Evolutionary conservation across 768 basidiomycete species (phyloP), one percentile per base, ranked within the genome.

Genomic region (Boletus sp.): DNA sequence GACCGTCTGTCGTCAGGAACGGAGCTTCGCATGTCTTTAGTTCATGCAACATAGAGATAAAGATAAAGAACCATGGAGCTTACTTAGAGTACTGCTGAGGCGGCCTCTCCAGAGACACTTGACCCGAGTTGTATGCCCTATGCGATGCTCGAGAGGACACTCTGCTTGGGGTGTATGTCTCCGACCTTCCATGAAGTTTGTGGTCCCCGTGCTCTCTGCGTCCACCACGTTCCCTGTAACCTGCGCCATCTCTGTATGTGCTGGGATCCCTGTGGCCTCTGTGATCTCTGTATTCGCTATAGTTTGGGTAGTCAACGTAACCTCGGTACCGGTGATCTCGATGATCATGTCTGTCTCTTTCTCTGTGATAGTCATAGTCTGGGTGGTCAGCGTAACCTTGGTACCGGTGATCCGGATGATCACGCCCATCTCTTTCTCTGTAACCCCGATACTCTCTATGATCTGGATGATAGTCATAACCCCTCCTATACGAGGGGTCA

Each of bases 111-210:
- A 59, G 37, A 47, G 63, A 42, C 32, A 57, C 29, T 27, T 67
- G 67, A 48, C 54, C 51, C 2, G 56, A 13, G 48, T 67, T 59
- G 51, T 65, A 44, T 19, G 61, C 15, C 54, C 71, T 60, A 19
- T 71, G 70, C 3, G 71, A 64, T 44, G 60, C 61, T 54, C 63
- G 64, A 44, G 67, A 68, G 35, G 68, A 25, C 29, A 46, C 54
- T 52, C 67, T 65, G 47, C 49, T 17, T 44, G 69, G 69, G 21
- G 50, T 2, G 25, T 53, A 29, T 11, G 45, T 40, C 25, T 70
- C 63, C 42, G 51, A 19, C 35, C 56, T 55, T 27, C 47, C 64
- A 10, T 53, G 55, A 25, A 14, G 23, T 43, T 51, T 52, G 30
- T 64, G 27, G 8, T 58, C 60, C 23, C 54, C 59, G 9, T 60